Evolutionary conservation across 1,284 basidiomycete species (phyloP).

Genomic region (Schizopora paradoxa): DNA sequence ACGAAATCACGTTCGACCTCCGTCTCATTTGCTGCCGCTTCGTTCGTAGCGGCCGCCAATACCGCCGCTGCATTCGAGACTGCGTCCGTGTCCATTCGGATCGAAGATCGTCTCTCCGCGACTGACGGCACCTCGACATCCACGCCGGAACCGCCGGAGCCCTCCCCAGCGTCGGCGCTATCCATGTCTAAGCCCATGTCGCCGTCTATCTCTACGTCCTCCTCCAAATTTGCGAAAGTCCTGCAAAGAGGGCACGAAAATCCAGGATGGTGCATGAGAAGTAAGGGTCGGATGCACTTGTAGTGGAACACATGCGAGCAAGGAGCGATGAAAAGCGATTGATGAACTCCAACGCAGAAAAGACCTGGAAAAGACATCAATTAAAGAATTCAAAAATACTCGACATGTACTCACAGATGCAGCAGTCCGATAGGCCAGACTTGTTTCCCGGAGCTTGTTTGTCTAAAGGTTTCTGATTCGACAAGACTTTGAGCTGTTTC

Average conservation of each 20-base stretch:
- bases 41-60: slow-evolving; percentile 19
- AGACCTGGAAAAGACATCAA: slow-evolving; percentile 55
- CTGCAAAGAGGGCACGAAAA: slow-evolving; percentile 95
- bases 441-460: slow-evolving; percentile 34
- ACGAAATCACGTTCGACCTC: slow-evolving; percentile 46
- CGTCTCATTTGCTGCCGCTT: slow-evolving; percentile 47
- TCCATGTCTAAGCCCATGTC: slow-evolving; percentile 31
- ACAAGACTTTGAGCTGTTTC: slow-evolving; percentile 74
- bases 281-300: slow-evolving; percentile 93
- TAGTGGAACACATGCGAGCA: slow-evolving; percentile 98
- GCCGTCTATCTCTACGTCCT: slow-evolving; percentile 83
- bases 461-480: slow-evolving; percentile 31
- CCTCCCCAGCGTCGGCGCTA: slow-evolving; percentile 12
- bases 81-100: slow-evolving; percentile 9
- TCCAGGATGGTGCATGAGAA: slow-evolving; percentile 84
- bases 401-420: slow-evolving; percentile 67
- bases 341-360: slow-evolving; percentile 90
- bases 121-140: slow-evolving; percentile 23
- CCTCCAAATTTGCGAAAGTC: slow-evolving; percentile 91
- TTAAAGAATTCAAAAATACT: neutral
- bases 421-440: slow-evolving; percentile 79
- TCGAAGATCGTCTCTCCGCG: neutral
- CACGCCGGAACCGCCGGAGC: slow-evolving; percentile 21
- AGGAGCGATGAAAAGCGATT: slow-evolving; percentile 95
- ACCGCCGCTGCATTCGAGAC: slow-evolving; percentile 8